Base-by-base conservation (phyloP, 768 basidiomycete species). In the Serendipita sp. region DNA sequence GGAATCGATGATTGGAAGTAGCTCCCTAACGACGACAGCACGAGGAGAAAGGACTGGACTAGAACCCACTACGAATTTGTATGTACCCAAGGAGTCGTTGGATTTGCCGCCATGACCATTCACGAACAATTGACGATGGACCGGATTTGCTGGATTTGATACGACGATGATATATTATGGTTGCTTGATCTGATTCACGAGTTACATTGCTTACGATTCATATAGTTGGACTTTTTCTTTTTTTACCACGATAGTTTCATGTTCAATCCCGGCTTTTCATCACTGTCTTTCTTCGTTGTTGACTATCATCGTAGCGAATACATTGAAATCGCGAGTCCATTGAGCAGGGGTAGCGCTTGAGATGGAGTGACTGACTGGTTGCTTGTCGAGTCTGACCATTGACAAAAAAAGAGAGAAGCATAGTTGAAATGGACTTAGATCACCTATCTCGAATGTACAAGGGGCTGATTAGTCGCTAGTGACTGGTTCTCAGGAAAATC, bases 11-110 rank as follows among this genome's bases (percentile, higher is more conserved):
- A 34, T 22, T 11, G 26, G 17, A 13, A 34, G 31, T 31, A 31
- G 20, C 26, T n/a, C 26, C 17, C 26, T 11, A 33, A 13, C 24
- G 20, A 4, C 24, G 26, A 11, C 11, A 58, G 31, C 17, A 26
- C 24, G 53, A 28, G 28, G 26, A 20, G n/a, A n/a, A n/a, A n/a
- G n/a, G n/a, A n/a, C n/a, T 28, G 45, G 45, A 3, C n/a, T 48
- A n/a, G 53, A 58, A 34, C 33, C 53, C 9, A 58, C 53, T 22
- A 58, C 33, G 1, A 58, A 58, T 34, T 33, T 58, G 20, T 58
- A 58, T 34, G 31, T 58, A 26, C 53, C 53, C n/a, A 58, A 58
- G 33, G 53, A 58, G 30, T 58, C 53, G 3, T 34, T 58, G 53
- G 53, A 58, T 20, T 31, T 58, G 11, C 53, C 45, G 17, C 53